Percentiles rank a stretch among this genome's conserved stretches.
Conservation (phyloP, 1,139 yeast genomes). For the Suhomyces choctaworum region DNA sequence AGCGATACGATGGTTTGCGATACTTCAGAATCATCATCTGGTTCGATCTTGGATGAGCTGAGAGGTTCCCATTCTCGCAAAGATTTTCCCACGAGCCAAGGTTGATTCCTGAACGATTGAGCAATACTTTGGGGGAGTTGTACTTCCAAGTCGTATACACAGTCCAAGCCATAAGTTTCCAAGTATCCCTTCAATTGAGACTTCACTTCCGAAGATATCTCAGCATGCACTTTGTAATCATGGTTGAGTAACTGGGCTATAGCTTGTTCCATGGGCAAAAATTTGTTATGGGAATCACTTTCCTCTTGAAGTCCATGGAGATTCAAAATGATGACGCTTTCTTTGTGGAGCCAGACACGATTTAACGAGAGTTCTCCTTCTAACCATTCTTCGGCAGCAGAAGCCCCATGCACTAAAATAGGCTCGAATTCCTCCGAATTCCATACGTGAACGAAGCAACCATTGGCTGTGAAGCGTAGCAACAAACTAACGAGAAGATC, state of each 20-base stretch:
- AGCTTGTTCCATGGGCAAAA: constrained; percentile 11
- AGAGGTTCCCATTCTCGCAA: constrained; percentile 7
- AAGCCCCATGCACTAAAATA: constrained; percentile 41
- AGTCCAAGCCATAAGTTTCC: constrained; percentile 9
- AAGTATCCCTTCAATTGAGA: constrained; percentile 1
- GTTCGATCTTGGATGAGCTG: no score
- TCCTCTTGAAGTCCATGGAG: constrained; percentile 9
- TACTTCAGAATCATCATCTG: neutral
- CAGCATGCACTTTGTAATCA: constrained; percentile 8
- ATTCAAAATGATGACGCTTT: constrained; percentile 24
- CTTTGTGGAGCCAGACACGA: constrained; percentile 46
- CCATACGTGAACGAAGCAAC: constrained; percentile 45
- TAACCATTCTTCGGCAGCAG: constrained; percentile 37
- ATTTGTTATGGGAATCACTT: neutral
- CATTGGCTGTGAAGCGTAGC: constrained; percentile 28
- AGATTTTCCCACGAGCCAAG: constrained; percentile 13
- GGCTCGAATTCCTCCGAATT: constrained; percentile 59
- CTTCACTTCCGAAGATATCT: constrained; percentile 6
- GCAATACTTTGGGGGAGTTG: constrained; percentile 6
- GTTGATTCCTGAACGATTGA: constrained; percentile 6
- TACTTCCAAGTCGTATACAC: constrained; percentile 11
- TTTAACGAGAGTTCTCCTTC: constrained; percentile 38
- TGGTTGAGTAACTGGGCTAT: constrained; percentile 11
- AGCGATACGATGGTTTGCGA: constrained; percentile 2
- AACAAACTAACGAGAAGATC: constrained; percentile 46